Conservation (phyloP, 2,329 filamentous ascomycete genomes). For the Metarhizium humberi region DNA sequence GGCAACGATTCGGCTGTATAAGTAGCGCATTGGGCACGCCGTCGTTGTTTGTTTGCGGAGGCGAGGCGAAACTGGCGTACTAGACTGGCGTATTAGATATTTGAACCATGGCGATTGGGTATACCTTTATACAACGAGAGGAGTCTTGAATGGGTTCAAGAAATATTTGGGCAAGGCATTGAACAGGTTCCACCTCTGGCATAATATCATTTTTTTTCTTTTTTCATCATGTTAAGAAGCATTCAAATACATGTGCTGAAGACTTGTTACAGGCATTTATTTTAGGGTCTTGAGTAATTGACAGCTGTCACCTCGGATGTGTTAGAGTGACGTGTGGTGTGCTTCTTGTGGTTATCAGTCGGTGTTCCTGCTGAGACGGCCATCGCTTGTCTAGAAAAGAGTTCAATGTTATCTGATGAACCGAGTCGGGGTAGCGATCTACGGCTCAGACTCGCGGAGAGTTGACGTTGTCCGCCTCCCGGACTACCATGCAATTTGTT, state of each 20-base stretch:
- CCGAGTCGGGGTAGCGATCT: no score
- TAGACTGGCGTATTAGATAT: background rate
- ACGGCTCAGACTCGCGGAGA: no score
- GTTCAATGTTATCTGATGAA: no score
- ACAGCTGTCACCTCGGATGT: no score
- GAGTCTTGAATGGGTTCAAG: background rate
- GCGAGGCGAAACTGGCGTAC: background rate
- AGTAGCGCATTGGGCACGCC: slow-evolving; percentile 8
- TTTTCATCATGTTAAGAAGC: background rate
- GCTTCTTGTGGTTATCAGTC: no score
- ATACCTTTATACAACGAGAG: background rate
- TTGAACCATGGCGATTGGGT: background rate
- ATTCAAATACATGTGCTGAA: background rate
- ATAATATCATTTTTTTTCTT: background rate
- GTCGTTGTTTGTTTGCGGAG: background rate
- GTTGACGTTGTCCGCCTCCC: no score
- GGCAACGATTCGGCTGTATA: slow-evolving; percentile 24
- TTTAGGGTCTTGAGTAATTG: no score
- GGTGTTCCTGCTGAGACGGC: no score
- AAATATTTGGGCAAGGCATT: background rate
- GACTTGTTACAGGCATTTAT: no score
- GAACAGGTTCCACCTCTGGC: background rate
- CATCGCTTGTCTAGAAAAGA: no score
- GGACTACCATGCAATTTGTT: no score
- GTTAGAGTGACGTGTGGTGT: no score